Percentiles rank a stretch among this genome's conserved stretches.
phyloP scores from a whole-genome alignment of 352 stramenopile species.

The Phytophthora litchii region DNA sequence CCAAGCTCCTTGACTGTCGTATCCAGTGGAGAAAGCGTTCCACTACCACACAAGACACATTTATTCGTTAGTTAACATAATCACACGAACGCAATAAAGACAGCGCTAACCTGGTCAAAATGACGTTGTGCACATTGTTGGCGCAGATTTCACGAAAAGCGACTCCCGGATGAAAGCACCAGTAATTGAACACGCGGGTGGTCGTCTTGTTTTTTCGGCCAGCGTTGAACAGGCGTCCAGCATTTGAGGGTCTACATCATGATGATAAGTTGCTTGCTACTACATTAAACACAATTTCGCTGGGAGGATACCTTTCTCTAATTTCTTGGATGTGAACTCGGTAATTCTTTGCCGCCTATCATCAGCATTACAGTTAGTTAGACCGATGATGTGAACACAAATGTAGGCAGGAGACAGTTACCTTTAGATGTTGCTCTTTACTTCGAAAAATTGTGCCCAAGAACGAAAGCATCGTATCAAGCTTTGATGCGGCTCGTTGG shows the following conservation, averaged over 20 bases:
- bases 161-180: constrained; percentile 98
- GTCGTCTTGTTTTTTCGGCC: constrained; percentile 58
- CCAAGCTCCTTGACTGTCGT: constrained; percentile 97
- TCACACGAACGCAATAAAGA: background rate
- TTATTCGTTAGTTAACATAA: constrained; percentile 6
- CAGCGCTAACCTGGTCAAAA: constrained; percentile 78
- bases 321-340: constrained; percentile 91
- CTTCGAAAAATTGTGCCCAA: constrained; percentile 86
- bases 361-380: constrained; percentile 10
- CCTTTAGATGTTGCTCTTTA: constrained; percentile 79
- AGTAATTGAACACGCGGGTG: constrained; percentile 96
- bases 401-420: constrained; percentile 19
- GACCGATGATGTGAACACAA: background rate
- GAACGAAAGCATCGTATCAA: constrained; percentile 84
- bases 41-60: constrained; percentile 57
- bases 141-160: constrained; percentile 95
- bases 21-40: constrained; percentile 96
- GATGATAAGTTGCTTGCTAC: constrained; percentile 4
- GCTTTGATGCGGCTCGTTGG: constrained; percentile 71
- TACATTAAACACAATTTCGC: background rate
- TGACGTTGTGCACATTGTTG: constrained; percentile 91
- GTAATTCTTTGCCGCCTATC: constrained; percentile 77
- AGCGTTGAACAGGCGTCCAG: constrained; percentile 55
- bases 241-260: constrained; percentile 40
- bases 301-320: constrained; percentile 65